phyloP scores from a whole-genome alignment of 192 early-diverging fungal genomes.

The Backusella sp. region DNA sequence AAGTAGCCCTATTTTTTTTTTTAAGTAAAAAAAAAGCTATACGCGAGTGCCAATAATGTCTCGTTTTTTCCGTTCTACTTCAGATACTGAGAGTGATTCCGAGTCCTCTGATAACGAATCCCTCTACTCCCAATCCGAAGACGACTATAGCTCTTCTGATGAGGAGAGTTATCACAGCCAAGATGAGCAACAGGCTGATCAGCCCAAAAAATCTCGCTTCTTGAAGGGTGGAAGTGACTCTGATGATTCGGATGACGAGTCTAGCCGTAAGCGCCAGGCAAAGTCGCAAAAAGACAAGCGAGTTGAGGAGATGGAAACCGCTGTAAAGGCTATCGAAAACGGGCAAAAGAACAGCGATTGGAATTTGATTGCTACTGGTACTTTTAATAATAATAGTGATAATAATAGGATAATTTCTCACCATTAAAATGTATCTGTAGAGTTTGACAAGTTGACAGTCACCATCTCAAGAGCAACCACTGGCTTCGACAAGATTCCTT shows the following conservation, averaged over 20 bases:
- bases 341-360: slow-evolving; percentile 88
- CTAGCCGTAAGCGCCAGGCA: slow-evolving; percentile 72
- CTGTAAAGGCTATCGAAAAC: slow-evolving; percentile 67
- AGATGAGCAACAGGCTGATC: slow-evolving; percentile 46
- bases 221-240: slow-evolving; percentile 43
- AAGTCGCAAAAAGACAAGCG: slow-evolving; percentile 87
- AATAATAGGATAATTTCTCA: background rate
- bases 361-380: slow-evolving; percentile 74
- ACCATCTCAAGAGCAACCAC: slow-evolving; percentile 60
- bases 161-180: slow-evolving; percentile 7
- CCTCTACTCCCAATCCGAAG: slow-evolving; percentile 23
- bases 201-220: slow-evolving; percentile 35
- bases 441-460: slow-evolving; percentile 86
- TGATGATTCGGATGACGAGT: slow-evolving; percentile 53
- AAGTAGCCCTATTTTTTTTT: background rate
- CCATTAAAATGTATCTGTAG: slow-evolving; percentile 31
- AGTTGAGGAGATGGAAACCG: slow-evolving; percentile 74
- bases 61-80: slow-evolving; percentile 80
- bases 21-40: background rate
- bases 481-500: slow-evolving; percentile 49
- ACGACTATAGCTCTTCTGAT: slow-evolving; percentile 16
- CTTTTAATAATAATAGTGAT: slow-evolving; percentile 8
- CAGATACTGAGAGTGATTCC: slow-evolving; percentile 63
- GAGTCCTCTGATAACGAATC: slow-evolving; percentile 56
- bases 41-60: slow-evolving; percentile 56